Conservation (phyloP, 345 rosid species). For the Nasturtium officinale region DNA sequence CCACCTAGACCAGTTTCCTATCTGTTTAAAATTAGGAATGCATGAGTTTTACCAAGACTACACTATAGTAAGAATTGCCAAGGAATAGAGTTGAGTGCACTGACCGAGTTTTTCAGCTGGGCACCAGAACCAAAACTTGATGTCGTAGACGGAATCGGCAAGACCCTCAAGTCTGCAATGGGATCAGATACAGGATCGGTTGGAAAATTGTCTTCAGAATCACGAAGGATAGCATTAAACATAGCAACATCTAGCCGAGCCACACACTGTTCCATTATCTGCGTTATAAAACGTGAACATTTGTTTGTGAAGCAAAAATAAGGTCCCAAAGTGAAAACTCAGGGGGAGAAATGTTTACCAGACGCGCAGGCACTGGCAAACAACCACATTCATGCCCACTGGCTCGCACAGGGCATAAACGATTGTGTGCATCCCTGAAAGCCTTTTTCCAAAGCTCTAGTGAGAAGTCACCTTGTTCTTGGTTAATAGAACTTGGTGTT, state of each 20-base stretch:
- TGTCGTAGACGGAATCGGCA: slow-evolving; percentile 78
- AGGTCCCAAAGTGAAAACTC: background rate
- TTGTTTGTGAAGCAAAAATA: slow-evolving; percentile 8
- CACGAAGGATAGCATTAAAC: slow-evolving; percentile 98
- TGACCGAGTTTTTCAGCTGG: slow-evolving; percentile 77
- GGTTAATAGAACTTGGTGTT: slow-evolving; percentile 49
- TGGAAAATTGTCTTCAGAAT: slow-evolving; percentile 77
- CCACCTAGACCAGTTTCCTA: slow-evolving; percentile 99
- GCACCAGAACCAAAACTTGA: slow-evolving; percentile 95
- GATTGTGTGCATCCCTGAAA: slow-evolving; percentile 85
- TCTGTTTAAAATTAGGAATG: slow-evolving; percentile 49
- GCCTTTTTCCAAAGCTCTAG: slow-evolving; percentile 88
- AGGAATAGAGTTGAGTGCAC: slow-evolving; percentile 4
- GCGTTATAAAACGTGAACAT: background rate
- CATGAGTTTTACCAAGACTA: slow-evolving; percentile 26
- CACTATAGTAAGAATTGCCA: background rate
- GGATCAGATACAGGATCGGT: slow-evolving; percentile 97
- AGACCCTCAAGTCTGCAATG: slow-evolving; percentile 71
- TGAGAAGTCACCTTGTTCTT: slow-evolving; percentile 69
- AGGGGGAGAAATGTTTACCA: slow-evolving; percentile 55
- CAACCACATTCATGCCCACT: slow-evolving; percentile 94
- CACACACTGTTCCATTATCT: slow-evolving; percentile 98
- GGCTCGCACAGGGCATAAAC: slow-evolving; percentile 94
- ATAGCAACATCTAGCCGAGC: slow-evolving; percentile 92
- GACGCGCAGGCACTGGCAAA: slow-evolving; percentile 65